These are phyloP conservation scores for Candida vaughaniae DNA, from an alignment of 805 yeast genomes.

Conservation along the genomic window DNA sequence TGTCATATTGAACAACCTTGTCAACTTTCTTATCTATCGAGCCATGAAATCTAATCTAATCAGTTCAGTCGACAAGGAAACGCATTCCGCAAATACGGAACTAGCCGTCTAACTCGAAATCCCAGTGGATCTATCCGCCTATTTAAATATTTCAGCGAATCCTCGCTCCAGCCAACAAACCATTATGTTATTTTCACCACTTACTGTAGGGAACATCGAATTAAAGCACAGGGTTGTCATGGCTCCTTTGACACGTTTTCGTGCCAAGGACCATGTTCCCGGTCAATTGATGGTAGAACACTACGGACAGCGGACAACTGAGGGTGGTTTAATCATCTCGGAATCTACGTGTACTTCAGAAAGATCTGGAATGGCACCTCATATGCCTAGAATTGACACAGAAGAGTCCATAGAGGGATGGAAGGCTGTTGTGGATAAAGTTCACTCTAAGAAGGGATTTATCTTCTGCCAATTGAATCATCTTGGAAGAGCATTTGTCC, in stretches of 20 bases:
- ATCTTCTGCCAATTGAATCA: slow-evolving; percentile 54
- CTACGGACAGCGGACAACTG: slow-evolving; percentile 29
- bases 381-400: slow-evolving; percentile 51
- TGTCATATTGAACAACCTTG: neutral
- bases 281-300: slow-evolving; percentile 18
- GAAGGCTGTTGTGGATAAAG: slow-evolving; percentile 44
- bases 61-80: too few species aligned
- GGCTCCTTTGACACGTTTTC: slow-evolving; percentile 14
- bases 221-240: slow-evolving; percentile 11
- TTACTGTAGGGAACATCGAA: slow-evolving; percentile 8
- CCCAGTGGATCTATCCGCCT: too few species aligned
- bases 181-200: slow-evolving; percentile 7
- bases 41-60: neutral
- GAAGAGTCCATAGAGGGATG: slow-evolving; percentile 49
- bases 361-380: slow-evolving; percentile 36
- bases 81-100: too few species aligned
- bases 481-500: slow-evolving; percentile 42
- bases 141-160: too few species aligned
- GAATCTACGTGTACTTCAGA: slow-evolving; percentile 33
- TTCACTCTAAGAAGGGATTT: slow-evolving; percentile 44
- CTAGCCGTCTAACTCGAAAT: too few species aligned
- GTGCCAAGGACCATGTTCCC: slow-evolving; percentile 12
- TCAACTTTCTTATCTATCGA: neutral
- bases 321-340: slow-evolving; percentile 32
- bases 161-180: too few species aligned